phyloP scores from a whole-genome alignment of 78 protist species.

The Planoprotostelium fungivorum region DNA sequence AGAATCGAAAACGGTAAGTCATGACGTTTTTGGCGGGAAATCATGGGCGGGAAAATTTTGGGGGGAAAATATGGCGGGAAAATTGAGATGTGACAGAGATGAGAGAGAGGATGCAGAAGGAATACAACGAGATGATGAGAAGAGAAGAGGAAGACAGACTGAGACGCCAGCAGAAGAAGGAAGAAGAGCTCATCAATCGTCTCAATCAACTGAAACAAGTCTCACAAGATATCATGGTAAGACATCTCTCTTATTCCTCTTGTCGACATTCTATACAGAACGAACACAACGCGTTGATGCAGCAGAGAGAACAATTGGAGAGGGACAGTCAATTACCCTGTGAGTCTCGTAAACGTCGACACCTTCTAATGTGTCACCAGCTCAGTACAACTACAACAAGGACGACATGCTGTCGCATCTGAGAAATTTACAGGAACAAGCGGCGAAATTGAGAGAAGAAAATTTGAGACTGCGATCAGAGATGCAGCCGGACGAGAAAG shows the following conservation, averaged over 20 bases:
- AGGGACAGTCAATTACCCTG: background rate
- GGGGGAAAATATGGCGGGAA: background rate
- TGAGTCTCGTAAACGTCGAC: background rate
- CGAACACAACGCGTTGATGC: background rate
- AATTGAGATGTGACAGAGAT: background rate
- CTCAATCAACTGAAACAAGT: background rate
- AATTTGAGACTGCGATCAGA: background rate
- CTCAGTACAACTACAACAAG: background rate
- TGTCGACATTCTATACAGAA: no score
- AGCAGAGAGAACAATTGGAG: background rate
- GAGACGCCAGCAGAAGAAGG: background rate
- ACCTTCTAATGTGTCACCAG: background rate
- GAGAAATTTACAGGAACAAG: background rate
- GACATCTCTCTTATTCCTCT: background rate
- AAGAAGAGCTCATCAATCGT: background rate
- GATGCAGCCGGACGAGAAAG: background rate
- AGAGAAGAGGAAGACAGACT: background rate
- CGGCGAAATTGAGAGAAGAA: background rate
- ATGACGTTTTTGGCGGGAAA: no score
- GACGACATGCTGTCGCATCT: background rate
- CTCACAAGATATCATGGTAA: background rate
- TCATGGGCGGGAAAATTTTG: background rate
- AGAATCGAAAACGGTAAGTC: background rate
- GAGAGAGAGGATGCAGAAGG: background rate
- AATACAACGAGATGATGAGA: background rate